Percentiles rank a stretch among this genome's conserved stretches.
These are phyloP conservation scores for Tausonia pullulans DNA, from an alignment of 1,284 basidiomycete genomes.

Conservation along the genomic window DNA sequence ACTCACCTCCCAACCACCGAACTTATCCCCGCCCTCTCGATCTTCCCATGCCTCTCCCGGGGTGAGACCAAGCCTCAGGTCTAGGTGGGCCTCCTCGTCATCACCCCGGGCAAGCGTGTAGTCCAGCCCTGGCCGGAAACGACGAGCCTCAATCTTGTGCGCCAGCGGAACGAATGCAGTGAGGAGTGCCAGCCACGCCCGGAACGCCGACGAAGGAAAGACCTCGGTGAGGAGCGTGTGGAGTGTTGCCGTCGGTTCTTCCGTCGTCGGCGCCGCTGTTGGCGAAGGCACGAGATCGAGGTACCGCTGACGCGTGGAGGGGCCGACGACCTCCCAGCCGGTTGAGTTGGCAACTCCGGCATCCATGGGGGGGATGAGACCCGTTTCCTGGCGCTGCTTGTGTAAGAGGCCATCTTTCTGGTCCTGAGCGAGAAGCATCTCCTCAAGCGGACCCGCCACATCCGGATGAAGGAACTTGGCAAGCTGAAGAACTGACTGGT, in stretches of 20 bases:
- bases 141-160: conserved; percentile 62
- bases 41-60: conserved; percentile 41
- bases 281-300: background rate
- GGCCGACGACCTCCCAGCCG: conserved; percentile 14
- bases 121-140: conserved; percentile 87
- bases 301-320: conserved; percentile 13
- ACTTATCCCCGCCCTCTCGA: conserved; percentile 42
- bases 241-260: conserved; percentile 36
- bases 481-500: conserved; percentile 82
- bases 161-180: conserved; percentile 64
- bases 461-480: conserved; percentile 65
- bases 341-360: background rate
- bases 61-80: conserved; percentile 81
- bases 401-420: conserved; percentile 48
- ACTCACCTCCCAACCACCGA: conserved; percentile 86
- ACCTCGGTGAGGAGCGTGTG: conserved; percentile 51
- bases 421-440: conserved; percentile 55
- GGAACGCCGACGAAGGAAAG: conserved; percentile 74
- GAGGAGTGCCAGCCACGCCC: conserved; percentile 76
- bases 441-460: conserved; percentile 56
- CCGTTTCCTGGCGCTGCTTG: conserved; percentile 23
- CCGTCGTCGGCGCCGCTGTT: background rate
- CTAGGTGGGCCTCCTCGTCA: conserved; percentile 66
- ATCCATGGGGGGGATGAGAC: background rate
- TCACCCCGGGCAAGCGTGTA: conserved; percentile 91